Evolutionary conservation across 2,329 filamentous ascomycete species (phyloP).

Genomic region (Aspergillus flavus): DNA sequence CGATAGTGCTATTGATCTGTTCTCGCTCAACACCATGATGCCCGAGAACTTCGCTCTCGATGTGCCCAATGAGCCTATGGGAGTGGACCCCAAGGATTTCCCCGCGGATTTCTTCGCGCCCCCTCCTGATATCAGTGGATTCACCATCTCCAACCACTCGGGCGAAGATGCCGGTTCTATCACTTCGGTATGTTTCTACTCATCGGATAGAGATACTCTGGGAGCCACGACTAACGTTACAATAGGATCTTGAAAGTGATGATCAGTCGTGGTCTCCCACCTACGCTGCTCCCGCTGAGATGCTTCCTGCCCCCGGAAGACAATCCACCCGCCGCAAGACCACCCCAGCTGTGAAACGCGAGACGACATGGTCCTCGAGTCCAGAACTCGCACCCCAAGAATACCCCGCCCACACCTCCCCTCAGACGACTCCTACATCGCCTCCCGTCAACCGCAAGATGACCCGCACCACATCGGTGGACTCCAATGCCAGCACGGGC

Average conservation of each 20-base stretch:
- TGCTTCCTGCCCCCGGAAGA: conserved; percentile 10
- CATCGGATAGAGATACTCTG: not conserved
- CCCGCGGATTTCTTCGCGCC: conserved; percentile 33
- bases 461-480: conserved; percentile 28
- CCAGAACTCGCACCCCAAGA: conserved; percentile 32
- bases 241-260: conserved; percentile 38
- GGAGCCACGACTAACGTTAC: conserved; percentile 2
- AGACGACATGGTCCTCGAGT: conserved; percentile 28
- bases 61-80: conserved; percentile 30
- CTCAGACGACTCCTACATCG: conserved; percentile 9
- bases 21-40: conserved; percentile 34
- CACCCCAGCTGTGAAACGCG: conserved; percentile 15
- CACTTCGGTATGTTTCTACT: conserved; percentile 23
- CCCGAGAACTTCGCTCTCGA: conserved; percentile 35
- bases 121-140: conserved; percentile 34
- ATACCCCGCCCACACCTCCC: conserved; percentile 19
- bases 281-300: conserved; percentile 22
- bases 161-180: conserved; percentile 34
- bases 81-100: conserved; percentile 33
- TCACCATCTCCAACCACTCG: conserved; percentile 31
- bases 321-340: conserved; percentile 15
- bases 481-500: conserved; percentile 28
- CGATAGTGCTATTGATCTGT: conserved; percentile 38
- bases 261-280: conserved; percentile 36
- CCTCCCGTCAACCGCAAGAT: conserved; percentile 24